These are phyloP conservation scores for Didymella glomerata DNA, from an alignment of 2,329 filamentous ascomycete genomes.

Conservation along the genomic window DNA sequence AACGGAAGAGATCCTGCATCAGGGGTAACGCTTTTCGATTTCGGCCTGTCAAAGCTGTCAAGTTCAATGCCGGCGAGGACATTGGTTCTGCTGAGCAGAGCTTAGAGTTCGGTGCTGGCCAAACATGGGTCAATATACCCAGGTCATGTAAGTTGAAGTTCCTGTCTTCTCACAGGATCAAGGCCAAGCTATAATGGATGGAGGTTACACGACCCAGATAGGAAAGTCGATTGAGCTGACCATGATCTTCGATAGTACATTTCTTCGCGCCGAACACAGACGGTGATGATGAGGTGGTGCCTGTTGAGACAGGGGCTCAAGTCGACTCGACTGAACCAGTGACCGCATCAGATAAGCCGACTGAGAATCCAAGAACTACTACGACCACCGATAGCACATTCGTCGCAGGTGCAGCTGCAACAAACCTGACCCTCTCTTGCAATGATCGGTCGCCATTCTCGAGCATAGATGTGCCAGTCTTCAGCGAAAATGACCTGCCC, in stretches of 20 bases:
- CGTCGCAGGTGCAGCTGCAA: conserved; percentile 4
- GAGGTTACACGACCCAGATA: conserved; percentile 1
- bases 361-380: neutral
- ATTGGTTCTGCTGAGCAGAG: conserved; percentile 42
- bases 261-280: conserved; percentile 43
- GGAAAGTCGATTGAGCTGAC: conserved; percentile 12
- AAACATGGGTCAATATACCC: conserved; percentile 43
- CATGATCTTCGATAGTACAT: conserved; percentile 28
- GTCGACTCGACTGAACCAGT: conserved; percentile 21
- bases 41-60: conserved; percentile 41
- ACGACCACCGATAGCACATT: conserved; percentile 3
- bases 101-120: conserved; percentile 35
- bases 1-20: conserved; percentile 39
- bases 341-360: conserved; percentile 23
- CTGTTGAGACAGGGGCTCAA: conserved; percentile 20
- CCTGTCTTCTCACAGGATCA: neutral
- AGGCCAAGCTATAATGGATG: neutral
- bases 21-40: conserved; percentile 44
- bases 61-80: conserved; percentile 45
- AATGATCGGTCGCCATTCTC: conserved; percentile 21
- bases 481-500: conserved; percentile 25
- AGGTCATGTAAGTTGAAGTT: conserved; percentile 29
- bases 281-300: conserved; percentile 30
- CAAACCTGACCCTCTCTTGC: conserved; percentile 19
- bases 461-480: conserved; percentile 18